These are phyloP conservation scores for Saccharomyces hybrid DNA, from an alignment of 1,139 yeast genomes.

Conservation along the genomic window DNA sequence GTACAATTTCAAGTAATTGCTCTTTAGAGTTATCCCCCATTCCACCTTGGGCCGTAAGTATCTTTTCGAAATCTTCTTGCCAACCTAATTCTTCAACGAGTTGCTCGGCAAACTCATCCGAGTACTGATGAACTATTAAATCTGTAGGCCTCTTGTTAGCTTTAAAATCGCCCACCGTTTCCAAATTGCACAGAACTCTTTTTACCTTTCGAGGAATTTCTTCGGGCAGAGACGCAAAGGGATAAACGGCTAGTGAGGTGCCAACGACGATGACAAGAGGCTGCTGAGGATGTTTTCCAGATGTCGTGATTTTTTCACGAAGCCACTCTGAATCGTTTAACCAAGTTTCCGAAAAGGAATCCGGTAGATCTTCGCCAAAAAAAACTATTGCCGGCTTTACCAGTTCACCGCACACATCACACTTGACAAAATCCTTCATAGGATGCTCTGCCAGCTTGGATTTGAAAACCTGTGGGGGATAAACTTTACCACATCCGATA, in stretches of 20 bases:
- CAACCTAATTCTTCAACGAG: constrained; percentile 58
- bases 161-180: constrained; percentile 65
- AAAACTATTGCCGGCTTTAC: constrained; percentile 92
- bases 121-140: constrained; percentile 48
- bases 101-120: constrained; percentile 54
- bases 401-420: constrained; percentile 51
- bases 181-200: constrained; percentile 67
- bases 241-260: constrained; percentile 80
- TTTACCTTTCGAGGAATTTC: constrained; percentile 46
- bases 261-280: constrained; percentile 86
- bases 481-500: constrained; percentile 57
- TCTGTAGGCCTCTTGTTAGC: constrained; percentile 49
- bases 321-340: constrained; percentile 45
- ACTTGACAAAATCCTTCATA: constrained; percentile 44
- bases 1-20: constrained; percentile 15
- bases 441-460: constrained; percentile 32
- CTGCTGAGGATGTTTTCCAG: constrained; percentile 31
- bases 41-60: constrained; percentile 25
- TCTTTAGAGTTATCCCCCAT: constrained; percentile 15
- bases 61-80: constrained; percentile 43
- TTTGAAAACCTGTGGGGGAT: constrained; percentile 46
- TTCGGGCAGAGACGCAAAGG: constrained; percentile 77
- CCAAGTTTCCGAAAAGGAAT: constrained; percentile 58
- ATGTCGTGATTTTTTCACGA: not conserved
- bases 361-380: constrained; percentile 83